Conservation (phyloP, 495 filamentous ascomycete species). For the Neurospora africana region DNA sequence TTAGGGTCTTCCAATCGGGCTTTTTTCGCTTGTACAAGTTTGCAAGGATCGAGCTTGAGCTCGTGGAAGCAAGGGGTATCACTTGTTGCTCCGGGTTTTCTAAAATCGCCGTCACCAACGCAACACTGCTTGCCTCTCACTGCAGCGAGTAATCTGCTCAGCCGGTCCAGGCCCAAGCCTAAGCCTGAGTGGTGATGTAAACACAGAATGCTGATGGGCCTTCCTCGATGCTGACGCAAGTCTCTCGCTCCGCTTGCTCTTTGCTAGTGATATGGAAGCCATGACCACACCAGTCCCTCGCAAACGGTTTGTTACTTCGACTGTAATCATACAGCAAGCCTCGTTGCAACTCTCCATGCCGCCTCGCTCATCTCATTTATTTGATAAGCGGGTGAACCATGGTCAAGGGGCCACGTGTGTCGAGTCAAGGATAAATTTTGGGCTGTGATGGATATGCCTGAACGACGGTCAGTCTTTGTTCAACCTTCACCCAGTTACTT, state of each 20-base stretch:
- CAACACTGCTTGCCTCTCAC: neutral
- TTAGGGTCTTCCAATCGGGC: neutral
- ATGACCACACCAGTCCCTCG: neutral
- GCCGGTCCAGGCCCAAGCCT: neutral
- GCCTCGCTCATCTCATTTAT: neutral
- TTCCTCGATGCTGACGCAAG: neutral
- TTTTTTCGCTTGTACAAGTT: neutral
- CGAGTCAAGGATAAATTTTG: slow-evolving; percentile 35
- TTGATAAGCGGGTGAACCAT: neutral
- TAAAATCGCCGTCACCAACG: neutral
- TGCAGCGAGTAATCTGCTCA: neutral
- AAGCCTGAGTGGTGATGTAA: neutral
- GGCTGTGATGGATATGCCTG: slow-evolving; percentile 25
- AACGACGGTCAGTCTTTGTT: slow-evolving; percentile 33
- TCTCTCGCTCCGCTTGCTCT: neutral
- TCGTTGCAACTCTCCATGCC: neutral
- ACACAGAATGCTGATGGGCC: neutral
- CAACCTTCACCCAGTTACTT: slow-evolving; percentile 24
- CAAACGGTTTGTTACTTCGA: neutral
- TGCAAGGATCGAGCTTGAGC: neutral
- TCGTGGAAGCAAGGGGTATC: neutral
- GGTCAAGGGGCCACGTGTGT: slow-evolving; percentile 34
- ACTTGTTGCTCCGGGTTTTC: neutral
- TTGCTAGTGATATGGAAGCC: neutral
- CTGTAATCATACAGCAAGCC: neutral